phyloP scores from a whole-genome alignment of 345 rosid species.

The Clausena lansium region DNA sequence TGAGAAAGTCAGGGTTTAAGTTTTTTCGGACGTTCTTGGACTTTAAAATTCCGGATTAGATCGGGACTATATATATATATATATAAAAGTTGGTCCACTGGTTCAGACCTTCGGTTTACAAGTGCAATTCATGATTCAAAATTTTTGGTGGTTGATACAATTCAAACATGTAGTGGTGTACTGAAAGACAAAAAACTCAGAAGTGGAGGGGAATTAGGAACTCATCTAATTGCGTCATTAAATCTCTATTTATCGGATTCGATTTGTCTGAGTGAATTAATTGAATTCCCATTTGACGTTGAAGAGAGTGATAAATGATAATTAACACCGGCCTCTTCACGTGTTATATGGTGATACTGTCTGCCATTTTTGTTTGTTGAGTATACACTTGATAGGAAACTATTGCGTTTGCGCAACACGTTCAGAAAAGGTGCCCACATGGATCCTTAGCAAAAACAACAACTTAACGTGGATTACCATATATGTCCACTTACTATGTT shows the following conservation, averaged over 20 bases:
- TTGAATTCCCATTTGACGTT: constrained; percentile 6
- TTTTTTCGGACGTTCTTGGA: too few species aligned
- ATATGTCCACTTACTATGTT: constrained; percentile 1
- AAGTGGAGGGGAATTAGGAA: constrained; percentile 1
- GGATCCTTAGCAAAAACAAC: background rate
- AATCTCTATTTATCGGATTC: constrained; percentile 7
- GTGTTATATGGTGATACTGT: constrained; percentile 9
- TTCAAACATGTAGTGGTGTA: background rate
- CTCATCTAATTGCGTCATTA: background rate
- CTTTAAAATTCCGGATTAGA: too few species aligned
- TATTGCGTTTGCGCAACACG: background rate
- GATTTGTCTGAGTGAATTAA: background rate
- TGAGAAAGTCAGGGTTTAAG: too few species aligned
- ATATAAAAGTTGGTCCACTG: background rate
- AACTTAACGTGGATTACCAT: background rate
- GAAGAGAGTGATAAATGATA: background rate
- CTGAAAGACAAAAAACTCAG: background rate
- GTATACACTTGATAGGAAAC: background rate
- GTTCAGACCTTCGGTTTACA: background rate
- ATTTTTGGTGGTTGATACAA: background rate
- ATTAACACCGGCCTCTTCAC: background rate
- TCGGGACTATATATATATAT: too few species aligned
- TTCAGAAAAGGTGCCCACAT: background rate
- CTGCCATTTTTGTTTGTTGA: constrained; percentile 9
- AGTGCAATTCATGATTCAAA: background rate